Percentiles rank a stretch among this genome's conserved stretches.
Conservation (phyloP, 106 monocot species). For the Amphibolis antarctica region DNA sequence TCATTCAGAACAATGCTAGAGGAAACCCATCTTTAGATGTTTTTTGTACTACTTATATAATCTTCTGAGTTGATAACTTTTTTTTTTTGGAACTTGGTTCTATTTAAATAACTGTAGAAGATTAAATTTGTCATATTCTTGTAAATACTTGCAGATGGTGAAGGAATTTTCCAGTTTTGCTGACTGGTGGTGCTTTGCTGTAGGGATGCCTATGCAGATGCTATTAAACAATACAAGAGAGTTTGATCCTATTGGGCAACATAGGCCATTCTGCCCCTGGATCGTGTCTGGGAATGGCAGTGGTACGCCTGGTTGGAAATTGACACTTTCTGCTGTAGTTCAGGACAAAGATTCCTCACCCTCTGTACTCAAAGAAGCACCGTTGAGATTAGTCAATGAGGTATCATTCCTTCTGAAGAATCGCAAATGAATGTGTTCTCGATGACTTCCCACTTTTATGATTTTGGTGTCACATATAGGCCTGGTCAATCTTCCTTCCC, state of each 20-base stretch:
- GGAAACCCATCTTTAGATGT: no score
- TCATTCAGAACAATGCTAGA: no score
- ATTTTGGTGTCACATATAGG: not conserved
- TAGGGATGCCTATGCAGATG: constrained; percentile 14
- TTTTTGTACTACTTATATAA: no score
- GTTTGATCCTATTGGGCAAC: constrained; percentile 82
- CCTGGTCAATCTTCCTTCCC: not conserved
- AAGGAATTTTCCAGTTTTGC: no score
- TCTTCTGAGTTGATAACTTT: no score
- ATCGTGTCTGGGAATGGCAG: constrained; percentile 32
- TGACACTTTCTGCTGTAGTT: constrained; percentile 48
- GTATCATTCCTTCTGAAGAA: constrained; percentile 11
- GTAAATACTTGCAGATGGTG: no score
- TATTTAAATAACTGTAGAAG: no score
- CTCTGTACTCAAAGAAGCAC: constrained; percentile 5
- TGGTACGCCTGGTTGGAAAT: constrained; percentile 63
- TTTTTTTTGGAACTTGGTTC: no score
- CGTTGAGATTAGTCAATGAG: constrained; percentile 35
- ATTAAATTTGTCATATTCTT: no score
- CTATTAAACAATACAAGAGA: constrained; percentile 13
- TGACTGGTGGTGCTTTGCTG: constrained; percentile 3
- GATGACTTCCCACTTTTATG: not conserved
- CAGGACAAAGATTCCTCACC: constrained; percentile 20
- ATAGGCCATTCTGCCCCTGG: constrained; percentile 93
- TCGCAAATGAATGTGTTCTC: not conserved